Evolutionary conservation across 2,329 filamentous ascomycete genomes (phyloP).

Genomic region (Pseudocercospora fuligena): DNA sequence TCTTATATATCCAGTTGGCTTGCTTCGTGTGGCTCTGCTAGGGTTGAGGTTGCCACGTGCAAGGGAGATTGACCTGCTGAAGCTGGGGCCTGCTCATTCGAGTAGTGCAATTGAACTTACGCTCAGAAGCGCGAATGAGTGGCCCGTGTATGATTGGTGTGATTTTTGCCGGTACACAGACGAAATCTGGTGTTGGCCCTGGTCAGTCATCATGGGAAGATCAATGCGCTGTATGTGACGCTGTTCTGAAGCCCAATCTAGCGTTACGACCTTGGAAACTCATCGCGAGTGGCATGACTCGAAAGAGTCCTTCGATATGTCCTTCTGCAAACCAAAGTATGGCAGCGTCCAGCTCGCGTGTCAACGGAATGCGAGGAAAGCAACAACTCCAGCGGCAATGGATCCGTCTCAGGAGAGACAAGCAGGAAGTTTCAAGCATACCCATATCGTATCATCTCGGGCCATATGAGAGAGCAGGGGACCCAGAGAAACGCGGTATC

Average conservation of each 20-base stretch:
- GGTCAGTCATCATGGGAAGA: background rate
- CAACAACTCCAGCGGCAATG: background rate
- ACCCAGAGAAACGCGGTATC: background rate
- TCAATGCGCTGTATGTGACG: background rate
- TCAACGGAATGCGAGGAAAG: background rate
- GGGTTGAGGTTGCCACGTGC: conserved; percentile 15
- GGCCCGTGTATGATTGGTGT: conserved; percentile 12
- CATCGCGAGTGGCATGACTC: background rate
- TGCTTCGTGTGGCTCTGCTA: conserved; percentile 12
- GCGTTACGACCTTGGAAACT: background rate
- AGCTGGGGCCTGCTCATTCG: conserved; percentile 20
- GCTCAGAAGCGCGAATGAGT: conserved; percentile 5
- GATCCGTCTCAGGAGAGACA: background rate
- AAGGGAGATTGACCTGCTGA: conserved; percentile 20
- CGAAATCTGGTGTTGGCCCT: conserved; percentile 4
- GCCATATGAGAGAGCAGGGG: conserved; percentile 1
- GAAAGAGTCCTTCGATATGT: background rate
- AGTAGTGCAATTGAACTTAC: conserved; percentile 24
- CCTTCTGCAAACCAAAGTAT: background rate
- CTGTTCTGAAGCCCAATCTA: background rate
- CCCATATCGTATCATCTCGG: conserved; percentile 21
- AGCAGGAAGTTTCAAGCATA: conserved; percentile 8
- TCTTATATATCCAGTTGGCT: conserved; percentile 19
- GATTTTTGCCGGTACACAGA: background rate
- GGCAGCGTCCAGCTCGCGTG: background rate